phyloP scores from a whole-genome alignment of 2,329 filamentous ascomycete species.

The Colletotrichum destructivum region DNA sequence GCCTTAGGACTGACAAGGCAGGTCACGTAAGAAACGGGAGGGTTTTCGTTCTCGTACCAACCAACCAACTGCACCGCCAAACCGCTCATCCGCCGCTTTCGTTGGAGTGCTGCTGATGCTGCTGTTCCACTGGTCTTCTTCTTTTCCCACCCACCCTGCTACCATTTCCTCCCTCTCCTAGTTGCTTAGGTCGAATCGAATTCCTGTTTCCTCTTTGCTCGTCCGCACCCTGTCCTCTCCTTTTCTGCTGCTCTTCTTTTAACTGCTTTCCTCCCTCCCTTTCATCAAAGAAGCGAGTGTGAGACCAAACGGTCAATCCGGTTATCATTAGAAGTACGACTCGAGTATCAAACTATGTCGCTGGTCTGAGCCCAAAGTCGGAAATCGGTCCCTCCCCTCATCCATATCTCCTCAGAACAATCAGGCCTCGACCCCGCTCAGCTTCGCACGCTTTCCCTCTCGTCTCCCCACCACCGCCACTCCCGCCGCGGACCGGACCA shows the following conservation, averaged over 20 bases:
- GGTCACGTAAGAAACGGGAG: slow-evolving; percentile 10
- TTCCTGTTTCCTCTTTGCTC: slow-evolving; percentile 23
- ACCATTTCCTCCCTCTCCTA: not conserved
- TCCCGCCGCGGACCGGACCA: slow-evolving; percentile 10
- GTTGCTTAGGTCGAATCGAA: slow-evolving; percentile 1
- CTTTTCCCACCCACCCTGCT: slow-evolving; percentile 1
- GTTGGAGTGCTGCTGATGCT: not conserved
- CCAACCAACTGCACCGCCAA: not conserved
- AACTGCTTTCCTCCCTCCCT: not conserved
- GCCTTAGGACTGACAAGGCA: slow-evolving; percentile 21
- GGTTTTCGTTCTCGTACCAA: slow-evolving; percentile 1
- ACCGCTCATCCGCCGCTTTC: not conserved
- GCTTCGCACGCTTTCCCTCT: slow-evolving; percentile 3
- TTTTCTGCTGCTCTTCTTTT: not conserved
- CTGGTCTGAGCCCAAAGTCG: slow-evolving; percentile 1
- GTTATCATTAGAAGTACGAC: not conserved
- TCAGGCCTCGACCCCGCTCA: slow-evolving; percentile 36
- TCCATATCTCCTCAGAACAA: slow-evolving; percentile 18
- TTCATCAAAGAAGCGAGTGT: not conserved
- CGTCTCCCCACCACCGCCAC: slow-evolving; percentile 29
- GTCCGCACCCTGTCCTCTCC: not conserved
- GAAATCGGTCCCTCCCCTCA: slow-evolving; percentile 4
- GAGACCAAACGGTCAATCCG: not conserved
- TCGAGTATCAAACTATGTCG: not conserved
- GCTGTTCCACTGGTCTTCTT: not conserved